A percentile compares a stretch with the other conserved stretches of the same genome.
Conservation (phyloP, 2,329 filamentous ascomycete species). For the Biscogniauxia sp. region DNA sequence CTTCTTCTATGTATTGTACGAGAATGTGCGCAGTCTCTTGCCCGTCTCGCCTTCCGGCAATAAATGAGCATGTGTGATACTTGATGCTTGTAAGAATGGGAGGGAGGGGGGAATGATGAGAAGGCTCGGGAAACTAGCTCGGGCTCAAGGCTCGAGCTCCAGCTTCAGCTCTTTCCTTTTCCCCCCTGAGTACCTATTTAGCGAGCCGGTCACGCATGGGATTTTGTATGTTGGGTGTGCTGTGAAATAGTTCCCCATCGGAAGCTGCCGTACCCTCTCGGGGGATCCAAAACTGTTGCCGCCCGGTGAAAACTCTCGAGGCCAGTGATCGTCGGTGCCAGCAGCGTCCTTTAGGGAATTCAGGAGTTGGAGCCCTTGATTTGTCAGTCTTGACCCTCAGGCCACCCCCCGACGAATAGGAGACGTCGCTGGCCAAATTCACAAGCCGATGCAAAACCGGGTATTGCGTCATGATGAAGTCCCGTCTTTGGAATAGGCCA, state of each 20-base stretch:
- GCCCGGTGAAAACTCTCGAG: not conserved
- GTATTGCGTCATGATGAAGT: conserved; percentile 28
- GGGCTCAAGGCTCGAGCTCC: too few relatives aligned
- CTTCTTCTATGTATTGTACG: not conserved
- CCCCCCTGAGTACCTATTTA: not conserved
- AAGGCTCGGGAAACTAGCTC: not conserved
- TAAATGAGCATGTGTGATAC: not conserved
- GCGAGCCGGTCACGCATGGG: not conserved
- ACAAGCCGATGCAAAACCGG: conserved; percentile 5
- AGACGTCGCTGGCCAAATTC: not conserved
- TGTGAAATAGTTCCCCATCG: not conserved
- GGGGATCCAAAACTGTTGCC: not conserved
- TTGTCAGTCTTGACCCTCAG: not conserved
- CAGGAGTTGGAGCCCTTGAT: not conserved
- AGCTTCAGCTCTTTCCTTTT: too few relatives aligned
- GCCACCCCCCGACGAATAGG: not conserved
- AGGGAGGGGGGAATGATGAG: not conserved
- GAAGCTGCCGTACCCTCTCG: not conserved
- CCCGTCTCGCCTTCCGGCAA: not conserved
- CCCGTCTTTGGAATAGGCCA: conserved; percentile 12
- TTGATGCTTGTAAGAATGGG: not conserved
- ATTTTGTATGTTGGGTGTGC: not conserved
- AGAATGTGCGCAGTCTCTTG: not conserved
- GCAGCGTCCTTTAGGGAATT: not conserved
- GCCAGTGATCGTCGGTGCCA: not conserved